Base-by-base conservation (phyloP, 163 green algal genomes). In the Scenedesmus sp. region DNA sequence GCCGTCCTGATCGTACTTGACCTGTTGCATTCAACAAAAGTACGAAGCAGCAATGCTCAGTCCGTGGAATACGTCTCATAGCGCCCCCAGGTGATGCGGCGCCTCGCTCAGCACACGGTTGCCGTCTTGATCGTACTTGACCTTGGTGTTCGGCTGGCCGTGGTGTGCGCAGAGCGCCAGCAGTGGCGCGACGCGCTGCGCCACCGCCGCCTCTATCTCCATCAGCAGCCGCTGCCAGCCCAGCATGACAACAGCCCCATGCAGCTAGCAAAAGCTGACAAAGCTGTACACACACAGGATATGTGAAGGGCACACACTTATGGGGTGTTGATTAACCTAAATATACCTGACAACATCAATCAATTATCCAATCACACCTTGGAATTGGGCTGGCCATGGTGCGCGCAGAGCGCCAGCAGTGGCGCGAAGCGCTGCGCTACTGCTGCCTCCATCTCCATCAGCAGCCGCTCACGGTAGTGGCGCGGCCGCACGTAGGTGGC, bases 221-320 rank as follows among this genome's bases (percentile, higher is more conserved):
- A 73, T 52, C 73, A 86, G n/a, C 66, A 74, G 34, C 34, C 34
- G 34, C 34, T 46, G 34, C 34, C 34, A 60, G 18, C 74, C 8
- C 74, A 87, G 55, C 23, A 57, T n/a, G 18, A 18, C 18, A 82
- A 92, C 92, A 88, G 97, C 91, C 34, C 90, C 83, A 87, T 99
- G 97, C 85, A 98, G 91, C 70, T 94, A 13, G 34, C 34, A 46
- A 46, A 46, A 46, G 34, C 34, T 13, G 18, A 70, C 62, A 20
- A 23, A 70, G 26, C n/a, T 20, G 18, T 82, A 4, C 10, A 20
- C 62, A 23, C 34, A 46, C 34, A 46, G 34, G 34, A 46, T 46
- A 46, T 46, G 34, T 46, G 34, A 46, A 46, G 34, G 34, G 34
- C 34, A 46, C 34, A 46, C 34, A 46, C 34, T 46, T 46, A 46